Conservation (phyloP, 2,329 filamentous ascomycete genomes). For the Sporothrix humicola region DNA sequence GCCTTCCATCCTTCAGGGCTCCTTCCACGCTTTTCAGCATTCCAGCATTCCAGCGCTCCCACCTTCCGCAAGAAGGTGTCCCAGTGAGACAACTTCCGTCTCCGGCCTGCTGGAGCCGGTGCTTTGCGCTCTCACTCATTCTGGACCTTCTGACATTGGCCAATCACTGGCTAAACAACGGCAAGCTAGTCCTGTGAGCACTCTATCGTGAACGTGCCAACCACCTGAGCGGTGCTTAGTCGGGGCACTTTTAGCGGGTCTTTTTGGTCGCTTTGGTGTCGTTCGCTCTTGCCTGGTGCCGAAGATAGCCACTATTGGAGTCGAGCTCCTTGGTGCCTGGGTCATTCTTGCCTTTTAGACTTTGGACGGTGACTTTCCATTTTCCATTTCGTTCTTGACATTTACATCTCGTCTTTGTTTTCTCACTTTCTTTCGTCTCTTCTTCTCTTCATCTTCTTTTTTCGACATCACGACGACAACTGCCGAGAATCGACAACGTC, state of each 20-base stretch:
- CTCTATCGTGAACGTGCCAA: slow-evolving; percentile 6
- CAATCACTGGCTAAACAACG: slow-evolving; percentile 13
- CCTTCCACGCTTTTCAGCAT: background rate
- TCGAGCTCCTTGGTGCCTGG: background rate
- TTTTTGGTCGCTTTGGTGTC: background rate
- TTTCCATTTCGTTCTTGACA: background rate
- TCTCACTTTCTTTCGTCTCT: background rate
- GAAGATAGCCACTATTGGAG: slow-evolving; percentile 15
- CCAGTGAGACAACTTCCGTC: slow-evolving; percentile 1
- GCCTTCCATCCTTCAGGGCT: slow-evolving; percentile 9
- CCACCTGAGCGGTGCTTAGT: slow-evolving; percentile 10
- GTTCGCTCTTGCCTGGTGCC: background rate
- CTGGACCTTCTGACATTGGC: background rate
- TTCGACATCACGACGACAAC: background rate
- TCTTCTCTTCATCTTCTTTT: background rate
- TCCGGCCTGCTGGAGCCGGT: background rate
- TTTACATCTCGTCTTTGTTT: background rate
- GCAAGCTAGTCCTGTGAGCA: slow-evolving; percentile 21
- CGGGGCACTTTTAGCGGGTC: slow-evolving; percentile 6
- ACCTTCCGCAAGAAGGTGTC: background rate
- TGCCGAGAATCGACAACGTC: slow-evolving; percentile 8
- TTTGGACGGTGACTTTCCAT: background rate
- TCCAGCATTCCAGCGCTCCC: slow-evolving; percentile 8
- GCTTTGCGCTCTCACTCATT: background rate
- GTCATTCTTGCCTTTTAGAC: background rate